phyloP scores from a whole-genome alignment of 176 grass and related monocot genomes.

The Eleusine coracana region DNA sequence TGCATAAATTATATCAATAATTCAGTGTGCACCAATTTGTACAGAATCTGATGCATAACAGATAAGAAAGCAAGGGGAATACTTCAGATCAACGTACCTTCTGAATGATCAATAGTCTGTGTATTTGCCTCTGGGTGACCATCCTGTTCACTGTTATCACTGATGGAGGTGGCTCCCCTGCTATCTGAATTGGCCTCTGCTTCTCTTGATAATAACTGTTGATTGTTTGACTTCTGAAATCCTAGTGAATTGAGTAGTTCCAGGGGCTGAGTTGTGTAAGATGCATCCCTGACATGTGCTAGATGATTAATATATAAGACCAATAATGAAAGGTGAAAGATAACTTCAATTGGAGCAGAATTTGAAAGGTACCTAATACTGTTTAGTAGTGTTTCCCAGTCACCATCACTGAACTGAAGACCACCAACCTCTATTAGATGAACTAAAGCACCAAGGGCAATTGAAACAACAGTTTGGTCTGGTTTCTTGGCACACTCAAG shows the following conservation, averaged over 20 bases:
- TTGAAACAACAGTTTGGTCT: conserved; percentile 98
- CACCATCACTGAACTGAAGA: conserved; percentile 86
- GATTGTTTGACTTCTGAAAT: conserved; percentile 77
- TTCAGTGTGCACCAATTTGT: conserved; percentile 17
- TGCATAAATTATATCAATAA: conserved; percentile 14
- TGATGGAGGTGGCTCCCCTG: conserved; percentile 46
- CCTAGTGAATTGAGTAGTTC: conserved; percentile 97
- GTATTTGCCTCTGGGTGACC: conserved; percentile 56
- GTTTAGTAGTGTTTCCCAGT: conserved; percentile 98
- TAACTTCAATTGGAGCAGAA: conserved; percentile 11
- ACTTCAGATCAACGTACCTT: conserved; percentile 59
- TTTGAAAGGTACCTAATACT: conserved; percentile 79
- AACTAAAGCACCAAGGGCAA: conserved; percentile 93
- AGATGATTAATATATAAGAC: conserved; percentile 38
- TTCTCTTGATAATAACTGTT: conserved; percentile 58
- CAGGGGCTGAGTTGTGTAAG: conserved; percentile 93
- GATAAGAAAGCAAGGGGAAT: background rate
- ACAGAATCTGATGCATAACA: background rate
- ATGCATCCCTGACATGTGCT: conserved; percentile 82
- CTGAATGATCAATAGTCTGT: conserved; percentile 69
- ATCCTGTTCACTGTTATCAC: conserved; percentile 55
- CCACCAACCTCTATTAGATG: conserved; percentile 98
- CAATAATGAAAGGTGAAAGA: conserved; percentile 34
- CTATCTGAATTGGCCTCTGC: conserved; percentile 39
- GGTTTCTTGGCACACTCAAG: conserved; percentile 99